Evolutionary conservation across 106 monocot genomes (phyloP).

Genomic region (Xerophyta viscosa): DNA sequence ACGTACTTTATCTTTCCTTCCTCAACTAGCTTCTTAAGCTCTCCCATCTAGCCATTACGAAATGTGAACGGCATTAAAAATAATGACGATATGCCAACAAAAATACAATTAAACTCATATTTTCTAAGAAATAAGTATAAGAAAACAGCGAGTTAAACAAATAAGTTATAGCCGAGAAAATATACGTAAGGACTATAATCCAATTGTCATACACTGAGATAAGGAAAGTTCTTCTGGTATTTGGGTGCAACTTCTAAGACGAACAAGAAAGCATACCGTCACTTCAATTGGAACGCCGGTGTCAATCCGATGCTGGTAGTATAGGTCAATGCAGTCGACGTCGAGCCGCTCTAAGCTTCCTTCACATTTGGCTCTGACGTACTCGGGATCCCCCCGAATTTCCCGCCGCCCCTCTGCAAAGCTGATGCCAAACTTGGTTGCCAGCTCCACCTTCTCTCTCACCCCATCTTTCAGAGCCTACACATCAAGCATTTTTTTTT

Average conservation of each 20-base stretch:
- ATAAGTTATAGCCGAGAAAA: no score
- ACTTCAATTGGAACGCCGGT: constrained; percentile 45
- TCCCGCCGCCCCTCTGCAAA: constrained; percentile 16
- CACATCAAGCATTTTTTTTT: no score
- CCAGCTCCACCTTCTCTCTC: constrained; percentile 44
- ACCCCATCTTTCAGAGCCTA: constrained; percentile 35
- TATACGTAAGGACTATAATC: no score
- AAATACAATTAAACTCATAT: no score
- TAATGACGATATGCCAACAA: no score
- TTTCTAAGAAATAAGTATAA: no score
- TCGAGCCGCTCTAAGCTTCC: constrained; percentile 41
- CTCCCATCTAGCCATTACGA: constrained; percentile 33
- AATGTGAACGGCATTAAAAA: no score
- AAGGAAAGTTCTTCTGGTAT: no score
- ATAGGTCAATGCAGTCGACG: constrained; percentile 48
- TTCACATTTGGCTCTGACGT: constrained; percentile 44
- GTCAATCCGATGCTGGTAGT: constrained; percentile 55
- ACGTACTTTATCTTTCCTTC: constrained; percentile 59
- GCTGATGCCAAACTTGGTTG: constrained; percentile 45
- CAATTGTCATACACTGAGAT: no score
- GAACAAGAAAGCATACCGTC: constrained; percentile 26
- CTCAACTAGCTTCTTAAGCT: constrained; percentile 50
- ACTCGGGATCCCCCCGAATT: constrained; percentile 37
- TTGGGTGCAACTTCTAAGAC: no score
- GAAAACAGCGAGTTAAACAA: no score